Percentiles rank a stretch among this genome's conserved stretches.
phyloP scores from a whole-genome alignment of 179 eudicot genomes.

The Patellifolia procumbens region DNA sequence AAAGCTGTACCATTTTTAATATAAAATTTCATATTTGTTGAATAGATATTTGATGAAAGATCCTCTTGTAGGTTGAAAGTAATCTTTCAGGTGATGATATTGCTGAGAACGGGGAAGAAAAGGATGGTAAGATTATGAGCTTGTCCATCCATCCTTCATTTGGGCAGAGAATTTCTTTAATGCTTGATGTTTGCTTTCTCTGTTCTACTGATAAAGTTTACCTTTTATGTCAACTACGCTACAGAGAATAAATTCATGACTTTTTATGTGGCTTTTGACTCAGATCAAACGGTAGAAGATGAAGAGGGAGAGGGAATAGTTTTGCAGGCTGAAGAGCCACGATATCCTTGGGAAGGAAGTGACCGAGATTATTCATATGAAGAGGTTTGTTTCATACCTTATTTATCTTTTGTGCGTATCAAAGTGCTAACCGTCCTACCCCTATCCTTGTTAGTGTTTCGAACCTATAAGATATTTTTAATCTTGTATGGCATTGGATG shows the following conservation, averaged over 20 bases:
- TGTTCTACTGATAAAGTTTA: neutral
- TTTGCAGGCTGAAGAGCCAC: constrained; percentile 39
- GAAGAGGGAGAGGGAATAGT: constrained; percentile 51
- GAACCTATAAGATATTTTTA: neutral
- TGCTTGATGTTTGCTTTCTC: neutral
- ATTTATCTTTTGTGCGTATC: neutral
- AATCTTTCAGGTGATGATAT: constrained; percentile 56
- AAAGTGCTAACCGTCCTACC: neutral
- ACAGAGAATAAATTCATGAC: neutral
- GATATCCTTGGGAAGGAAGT: constrained; percentile 56
- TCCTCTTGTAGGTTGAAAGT: constrained; percentile 51
- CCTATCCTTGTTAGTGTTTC: neutral
- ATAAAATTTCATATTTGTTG: neutral
- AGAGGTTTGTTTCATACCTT: constrained; percentile 42
- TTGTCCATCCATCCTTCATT: neutral
- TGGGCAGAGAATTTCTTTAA: neutral
- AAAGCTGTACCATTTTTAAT: neutral
- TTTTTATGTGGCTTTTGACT: neutral
- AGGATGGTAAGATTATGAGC: constrained; percentile 45
- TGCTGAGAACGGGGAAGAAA: constrained; percentile 52
- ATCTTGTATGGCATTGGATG: neutral
- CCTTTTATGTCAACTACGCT: neutral
- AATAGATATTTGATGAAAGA: constrained; percentile 3
- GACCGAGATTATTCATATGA: constrained; percentile 58
- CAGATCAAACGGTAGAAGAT: constrained; percentile 50